Base-by-base conservation (phyloP, 805 yeast genomes). In the Metschnikowia vanudenii region DNA sequence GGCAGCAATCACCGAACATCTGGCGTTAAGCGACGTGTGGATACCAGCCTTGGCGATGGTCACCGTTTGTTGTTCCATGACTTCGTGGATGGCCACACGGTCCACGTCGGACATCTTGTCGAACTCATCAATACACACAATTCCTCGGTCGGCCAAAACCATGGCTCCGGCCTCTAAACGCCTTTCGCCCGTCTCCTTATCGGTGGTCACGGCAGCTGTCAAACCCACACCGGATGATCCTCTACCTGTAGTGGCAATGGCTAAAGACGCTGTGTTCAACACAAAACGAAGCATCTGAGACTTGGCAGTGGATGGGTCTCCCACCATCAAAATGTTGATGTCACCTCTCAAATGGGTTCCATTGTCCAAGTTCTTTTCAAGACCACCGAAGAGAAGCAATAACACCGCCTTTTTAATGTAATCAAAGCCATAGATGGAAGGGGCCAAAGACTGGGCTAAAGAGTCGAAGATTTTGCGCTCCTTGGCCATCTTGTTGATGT, bases 211-310 rank as follows among this genome's bases (percentile, higher is more conserved):
- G 1, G 99, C 99, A 16, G 99, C 99, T 0, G 99, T 94, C 60
- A 94, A 78, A 88, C 99, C 99, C 37, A 94, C 99, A 66, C 99
- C 99, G 1, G 98, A 91, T n/a, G 98, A 92, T 53, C 99, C 99
- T 66, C 96, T 83, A 74, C 99, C 99, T 0, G 99, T 94, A 1
- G 99, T 94, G 22, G 98, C 97, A 57, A 94, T 90, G 3, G 98
- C 98, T 57, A 94, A 74, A 1, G 96, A 76, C 1, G 99, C 99
- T 1, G 98, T 92, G 64, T 92, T 94, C 52, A 94, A 75, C 16
- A 94, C 98, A 62, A 94, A 92, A 54, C 98, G 79, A 53, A 94
- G 77, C 73, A 94, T 84, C 71, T 94, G 99, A 3, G 97, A 91
- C 67, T 94, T 94, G 20, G 99, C 98, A 14, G 99, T 94, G 8